Evolutionary conservation across 2,329 filamentous ascomycete species (phyloP), one percentile per base, ranked within the genome.

Genomic region (Fusarium newnesense): DNA sequence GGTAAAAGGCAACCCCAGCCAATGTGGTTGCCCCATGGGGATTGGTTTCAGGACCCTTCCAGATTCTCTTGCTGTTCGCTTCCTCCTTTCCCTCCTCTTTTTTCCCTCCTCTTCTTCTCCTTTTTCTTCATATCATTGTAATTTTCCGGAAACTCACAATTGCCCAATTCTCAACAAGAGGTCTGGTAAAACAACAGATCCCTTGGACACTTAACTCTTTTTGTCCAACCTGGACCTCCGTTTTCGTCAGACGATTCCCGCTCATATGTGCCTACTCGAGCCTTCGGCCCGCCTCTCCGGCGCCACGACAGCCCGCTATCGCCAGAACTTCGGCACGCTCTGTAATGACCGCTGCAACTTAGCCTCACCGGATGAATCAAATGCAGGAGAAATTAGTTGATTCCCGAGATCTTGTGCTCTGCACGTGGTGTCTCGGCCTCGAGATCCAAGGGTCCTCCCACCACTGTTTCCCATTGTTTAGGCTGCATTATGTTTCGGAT

Each of bases 251-350:
- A 75, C 72, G 70, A 76, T 75, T 71, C 64, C 68, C 69, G 67
- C 60, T 68, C 66, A 68, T 69, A 62, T 73, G 66, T 72, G 64
- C 72, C 70, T 60, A 67, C 64, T 50, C 72, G 70, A 76, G 70
- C 75, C 77, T 76, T 77, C 80, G 80, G 80, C 78, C 80, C 80
- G 80, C 76, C 77, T 80, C 70, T 79, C 80, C 81, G 80, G 73
- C 69, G 78, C 69, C 68, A 72, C 76, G 67, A 65, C 73, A 78
- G 73, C 72, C 75, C 76, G 76, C 59, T 66, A 61, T 63, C 75
- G 76, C 76, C 72, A 78, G 66, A 78, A 78, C 76, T 73, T 78
- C 76, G 76, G 76, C 34, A 64, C 36, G 42, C 43, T 43, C 43
- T 39, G 21, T 34, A 11, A 54, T 28, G 24, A 47, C 43, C 54